Percentiles rank a stretch among this genome's conserved stretches.
Evolutionary conservation across 176 grass and related monocot genomes (phyloP).

Genomic region (Cenchrus fungigraminus): DNA sequence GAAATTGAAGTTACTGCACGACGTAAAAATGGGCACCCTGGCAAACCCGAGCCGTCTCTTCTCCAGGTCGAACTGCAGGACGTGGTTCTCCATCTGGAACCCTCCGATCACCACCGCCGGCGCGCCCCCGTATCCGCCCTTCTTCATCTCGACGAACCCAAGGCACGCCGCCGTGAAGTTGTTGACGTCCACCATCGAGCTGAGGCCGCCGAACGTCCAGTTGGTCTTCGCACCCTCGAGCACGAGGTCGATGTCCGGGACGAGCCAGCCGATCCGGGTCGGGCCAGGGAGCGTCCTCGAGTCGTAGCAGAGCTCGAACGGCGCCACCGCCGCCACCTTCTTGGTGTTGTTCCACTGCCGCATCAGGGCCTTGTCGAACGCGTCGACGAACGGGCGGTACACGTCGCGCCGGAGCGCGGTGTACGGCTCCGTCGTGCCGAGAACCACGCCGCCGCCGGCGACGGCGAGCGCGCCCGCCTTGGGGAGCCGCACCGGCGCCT

Average conservation of each 20-base stretch:
- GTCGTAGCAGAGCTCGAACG: slow-evolving; percentile 39
- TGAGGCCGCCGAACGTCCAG: slow-evolving; percentile 25
- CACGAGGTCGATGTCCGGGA: slow-evolving; percentile 25
- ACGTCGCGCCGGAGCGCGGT: slow-evolving; percentile 48
- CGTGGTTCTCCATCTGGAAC: slow-evolving; percentile 55
- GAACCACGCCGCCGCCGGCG: slow-evolving; percentile 33
- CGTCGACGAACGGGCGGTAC: slow-evolving; percentile 44
- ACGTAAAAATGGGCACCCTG: not conserved
- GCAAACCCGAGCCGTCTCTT: slow-evolving; percentile 34
- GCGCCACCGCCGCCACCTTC: not conserved
- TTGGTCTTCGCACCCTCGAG: slow-evolving; percentile 14
- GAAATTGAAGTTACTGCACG: slow-evolving; percentile 28
- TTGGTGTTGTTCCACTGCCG: not conserved
- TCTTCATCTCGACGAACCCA: slow-evolving; percentile 35
- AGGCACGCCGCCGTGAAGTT: not conserved
- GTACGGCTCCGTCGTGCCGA: slow-evolving; percentile 45
- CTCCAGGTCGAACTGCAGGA: slow-evolving; percentile 57
- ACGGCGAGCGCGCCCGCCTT: not conserved
- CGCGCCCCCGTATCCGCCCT: not conserved
- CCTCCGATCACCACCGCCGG: slow-evolving; percentile 53
- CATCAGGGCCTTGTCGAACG: slow-evolving; percentile 21
- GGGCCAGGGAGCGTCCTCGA: not conserved
- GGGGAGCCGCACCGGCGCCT: not conserved
- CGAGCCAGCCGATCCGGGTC: slow-evolving; percentile 14
- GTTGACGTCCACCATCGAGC: slow-evolving; percentile 29